A percentile compares a stretch with the other conserved stretches of the same genome.
These are phyloP conservation scores for Cystofilobasidium macerans DNA, from an alignment of 768 basidiomycete species.

Conservation along the genomic window DNA sequence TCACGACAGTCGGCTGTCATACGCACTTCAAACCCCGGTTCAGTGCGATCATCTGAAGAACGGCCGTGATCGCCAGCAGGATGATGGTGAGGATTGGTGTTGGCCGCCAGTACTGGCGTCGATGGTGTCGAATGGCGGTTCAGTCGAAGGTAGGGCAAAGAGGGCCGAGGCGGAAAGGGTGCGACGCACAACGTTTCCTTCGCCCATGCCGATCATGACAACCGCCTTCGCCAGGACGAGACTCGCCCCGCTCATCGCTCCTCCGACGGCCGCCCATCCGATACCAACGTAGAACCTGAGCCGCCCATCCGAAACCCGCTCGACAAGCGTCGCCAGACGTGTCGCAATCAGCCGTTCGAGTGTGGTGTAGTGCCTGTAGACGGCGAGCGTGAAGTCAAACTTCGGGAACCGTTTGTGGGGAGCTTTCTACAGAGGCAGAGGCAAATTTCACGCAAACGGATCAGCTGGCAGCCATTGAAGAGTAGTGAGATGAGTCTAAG, in stretches of 20 bases:
- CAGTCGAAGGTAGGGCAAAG: no score
- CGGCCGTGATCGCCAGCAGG: conserved; percentile 5
- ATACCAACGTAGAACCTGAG: conserved; percentile 12
- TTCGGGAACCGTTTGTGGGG: conserved; percentile 2
- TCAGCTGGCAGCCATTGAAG: no score
- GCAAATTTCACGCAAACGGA: background rate
- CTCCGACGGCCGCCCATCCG: conserved; percentile 17
- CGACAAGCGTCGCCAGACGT: background rate
- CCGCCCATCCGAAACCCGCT: background rate
- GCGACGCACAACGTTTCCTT: conserved; percentile 10
- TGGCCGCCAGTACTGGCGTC: background rate
- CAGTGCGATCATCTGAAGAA: conserved; percentile 23
- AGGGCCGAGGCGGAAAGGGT: background rate
- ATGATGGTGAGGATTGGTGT: background rate
- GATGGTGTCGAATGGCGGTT: background rate
- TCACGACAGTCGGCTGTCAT: no score
- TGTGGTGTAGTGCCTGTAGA: background rate
- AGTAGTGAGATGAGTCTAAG: no score
- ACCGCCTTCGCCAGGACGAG: conserved; percentile 16
- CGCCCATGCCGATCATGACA: conserved; percentile 22
- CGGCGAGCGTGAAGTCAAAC: background rate
- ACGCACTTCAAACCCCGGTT: conserved; percentile 24
- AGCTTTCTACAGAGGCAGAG: background rate
- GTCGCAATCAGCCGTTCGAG: background rate
- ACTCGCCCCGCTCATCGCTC: conserved; percentile 8